These are phyloP conservation scores for Brettanomyces sp. DNA, from an alignment of 805 yeast genomes.

Conservation along the genomic window DNA sequence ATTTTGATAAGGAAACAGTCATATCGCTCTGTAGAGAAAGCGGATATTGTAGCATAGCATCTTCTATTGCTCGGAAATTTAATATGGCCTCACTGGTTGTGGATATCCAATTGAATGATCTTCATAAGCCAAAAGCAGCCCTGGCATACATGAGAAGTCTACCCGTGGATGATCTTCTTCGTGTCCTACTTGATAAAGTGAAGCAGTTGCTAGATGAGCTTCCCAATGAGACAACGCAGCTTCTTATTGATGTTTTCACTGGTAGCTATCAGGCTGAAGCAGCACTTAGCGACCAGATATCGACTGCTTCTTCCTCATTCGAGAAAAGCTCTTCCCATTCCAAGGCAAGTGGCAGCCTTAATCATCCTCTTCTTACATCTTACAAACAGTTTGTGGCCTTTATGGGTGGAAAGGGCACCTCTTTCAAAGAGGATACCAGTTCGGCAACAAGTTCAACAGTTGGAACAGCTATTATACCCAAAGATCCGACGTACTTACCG, in stretches of 20 bases:
- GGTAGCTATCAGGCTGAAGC: constrained; percentile 57
- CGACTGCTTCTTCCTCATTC: not conserved
- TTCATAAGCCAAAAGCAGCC: constrained; percentile 50
- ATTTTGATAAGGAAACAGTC: constrained; percentile 60
- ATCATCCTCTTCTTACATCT: constrained; percentile 45
- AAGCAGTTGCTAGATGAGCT: constrained; percentile 51
- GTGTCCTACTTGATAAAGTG: constrained; percentile 48
- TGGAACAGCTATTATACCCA: constrained; percentile 6
- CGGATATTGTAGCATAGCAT: constrained; percentile 57
- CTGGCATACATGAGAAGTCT: constrained; percentile 59
- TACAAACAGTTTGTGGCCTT: constrained; percentile 34
- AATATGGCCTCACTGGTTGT: constrained; percentile 71
- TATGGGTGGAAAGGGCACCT: constrained; percentile 11
- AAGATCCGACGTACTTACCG: constrained; percentile 73
- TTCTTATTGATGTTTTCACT: constrained; percentile 80
- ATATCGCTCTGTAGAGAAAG: constrained; percentile 66
- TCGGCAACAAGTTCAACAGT: not conserved
- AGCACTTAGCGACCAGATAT: constrained; percentile 9
- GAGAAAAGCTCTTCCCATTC: not conserved
- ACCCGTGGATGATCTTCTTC: constrained; percentile 65
- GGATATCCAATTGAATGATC: constrained; percentile 60
- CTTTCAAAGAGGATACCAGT: not conserved
- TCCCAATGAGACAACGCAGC: constrained; percentile 75
- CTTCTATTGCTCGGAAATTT: constrained; percentile 56
- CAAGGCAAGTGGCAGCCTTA: constrained; percentile 27